Base-by-base conservation (phyloP, 306 rosid genomes). In the Vigna nakashimae region DNA sequence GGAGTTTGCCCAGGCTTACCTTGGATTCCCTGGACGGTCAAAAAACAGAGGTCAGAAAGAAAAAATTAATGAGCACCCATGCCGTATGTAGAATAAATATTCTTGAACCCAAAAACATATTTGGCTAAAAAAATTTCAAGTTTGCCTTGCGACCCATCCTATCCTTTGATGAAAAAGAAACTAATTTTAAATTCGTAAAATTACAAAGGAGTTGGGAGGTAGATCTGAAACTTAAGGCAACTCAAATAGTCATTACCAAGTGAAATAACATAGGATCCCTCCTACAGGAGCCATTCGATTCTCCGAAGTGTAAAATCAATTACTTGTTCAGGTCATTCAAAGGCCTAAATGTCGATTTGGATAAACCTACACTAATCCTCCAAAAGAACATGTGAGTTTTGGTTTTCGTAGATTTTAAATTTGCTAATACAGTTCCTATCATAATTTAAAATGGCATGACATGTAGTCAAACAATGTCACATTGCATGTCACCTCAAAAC, bases 1-100 rank as follows among this genome's bases (percentile, higher is more conserved):
- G 83, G 88, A 26, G 87, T 53, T 77, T 73, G 84, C 53, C 87
- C 90, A 67, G 82, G 82, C 85, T 91, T 92, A 73, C 62, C 80
- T 81, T 92, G 97, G 83, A 86, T 89, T 62, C 86, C 96, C 94
- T 87, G 82, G 28, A 65, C 57, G 70, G 28, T 82, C 59, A 69
- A 83, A 43, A 78, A 71, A 65, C n/a, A 74, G 1, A 64, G 28
- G 38, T 26, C 50, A 58, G 53, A 71, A n/a, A 13, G 43, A 66
- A 15, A 68, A 60, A 50, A 62, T 10, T 36, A 58, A 71, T 67
- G 13, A 88, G 60, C 81, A 48, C 71, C 66, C 14, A 65, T 38
- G 48, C 53, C n/a, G 36, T 74, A 34, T 34, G 38, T 34, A 34
- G 38, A 34, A 34, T 5, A 34, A 4, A 32, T 32, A 32, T 32